Conservation (phyloP, 1,284 basidiomycete species). For the Inonotus hispidus region DNA sequence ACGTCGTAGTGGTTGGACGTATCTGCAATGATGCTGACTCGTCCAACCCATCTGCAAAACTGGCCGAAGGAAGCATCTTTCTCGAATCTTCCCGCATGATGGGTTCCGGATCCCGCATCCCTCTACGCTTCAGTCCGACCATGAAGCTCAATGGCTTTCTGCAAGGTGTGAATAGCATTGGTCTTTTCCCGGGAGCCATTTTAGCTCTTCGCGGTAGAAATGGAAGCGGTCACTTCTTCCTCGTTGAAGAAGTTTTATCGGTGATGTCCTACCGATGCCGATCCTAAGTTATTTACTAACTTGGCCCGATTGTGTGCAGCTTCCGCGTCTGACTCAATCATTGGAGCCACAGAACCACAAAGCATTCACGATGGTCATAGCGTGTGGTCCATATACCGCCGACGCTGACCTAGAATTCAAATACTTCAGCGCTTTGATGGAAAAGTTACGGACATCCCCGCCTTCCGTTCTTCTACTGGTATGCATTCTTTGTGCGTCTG, state of each 20-base stretch:
- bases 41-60: constrained; percentile 47
- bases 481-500: constrained; percentile 24
- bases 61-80: constrained; percentile 67
- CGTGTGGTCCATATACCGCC: constrained; percentile 78
- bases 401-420: constrained; percentile 75
- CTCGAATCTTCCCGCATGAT: constrained; percentile 81
- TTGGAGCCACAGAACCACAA: constrained; percentile 25
- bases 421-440: constrained; percentile 59
- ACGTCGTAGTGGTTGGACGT: constrained; percentile 75
- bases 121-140: constrained; percentile 63
- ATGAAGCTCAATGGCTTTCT: constrained; percentile 65
- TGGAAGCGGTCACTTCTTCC: constrained; percentile 84
- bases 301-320: constrained; percentile 23
- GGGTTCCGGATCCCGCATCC: constrained; percentile 66
- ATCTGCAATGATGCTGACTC: constrained; percentile 70
- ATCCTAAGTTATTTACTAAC: constrained; percentile 25
- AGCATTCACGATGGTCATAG: constrained; percentile 58
- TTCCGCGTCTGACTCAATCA: constrained; percentile 44
- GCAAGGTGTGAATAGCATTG: constrained; percentile 60
- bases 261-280: constrained; percentile 39
- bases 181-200: constrained; percentile 88
- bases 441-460: constrained; percentile 50
- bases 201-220: constrained; percentile 88
- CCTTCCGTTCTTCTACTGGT: constrained; percentile 82
- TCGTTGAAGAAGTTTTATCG: constrained; percentile 77